Evolutionary conservation across 1,284 basidiomycete species (phyloP), one percentile per base, ranked within the genome.

Genomic region (Cryptococcus sp.): DNA sequence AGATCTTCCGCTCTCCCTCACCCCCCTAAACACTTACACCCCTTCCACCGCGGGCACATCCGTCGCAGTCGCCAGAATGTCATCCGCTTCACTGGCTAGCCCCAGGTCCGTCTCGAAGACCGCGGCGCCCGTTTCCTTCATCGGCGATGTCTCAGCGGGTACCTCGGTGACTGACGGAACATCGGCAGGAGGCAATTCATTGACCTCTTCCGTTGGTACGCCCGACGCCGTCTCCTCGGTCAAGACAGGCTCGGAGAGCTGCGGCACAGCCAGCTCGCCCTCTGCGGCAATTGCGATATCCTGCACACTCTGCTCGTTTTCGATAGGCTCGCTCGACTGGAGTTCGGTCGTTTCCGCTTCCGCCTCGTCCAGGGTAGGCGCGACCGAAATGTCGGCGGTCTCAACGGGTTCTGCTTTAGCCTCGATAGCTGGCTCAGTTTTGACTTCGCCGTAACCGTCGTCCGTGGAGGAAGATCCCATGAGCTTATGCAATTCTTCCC

Each of bases 401-500:
- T 53, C 54, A 2, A 29, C 11, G 13, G n/a, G n/a, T n/a, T 40
- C 55, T 3, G 58, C 47, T 46, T 49, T 44, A 17, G n/a, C 40
- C 34, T 45, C 53, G 46, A 20, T 25, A 23, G 46, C 19, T 5
- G 46, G 46, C 23, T 22, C 19, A 6, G 37, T 34, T 17, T 22
- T 52, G 40, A 20, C 15, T 13, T 20, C 11, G 19, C 6, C 52
- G 19, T 29, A 38, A 13, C 46, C 26, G 26, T 50, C 46, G 38
- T 55, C 59, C 41, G 46, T 50, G 16, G 50, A 47, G 8, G 59
- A 53, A n/a, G n/a, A n/a, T 26, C 56, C 63, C 63, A 69, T 67
- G 41, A 68, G 47, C 25, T 62, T 54, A 40, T 64, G 61, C 56
- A 68, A 53, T 41, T 72, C 70, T 47, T 70, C 68, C 72, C 70